These are phyloP conservation scores for Flaveria brownii DNA, from an alignment of 129 eudicot species.

Conservation along the genomic window DNA sequence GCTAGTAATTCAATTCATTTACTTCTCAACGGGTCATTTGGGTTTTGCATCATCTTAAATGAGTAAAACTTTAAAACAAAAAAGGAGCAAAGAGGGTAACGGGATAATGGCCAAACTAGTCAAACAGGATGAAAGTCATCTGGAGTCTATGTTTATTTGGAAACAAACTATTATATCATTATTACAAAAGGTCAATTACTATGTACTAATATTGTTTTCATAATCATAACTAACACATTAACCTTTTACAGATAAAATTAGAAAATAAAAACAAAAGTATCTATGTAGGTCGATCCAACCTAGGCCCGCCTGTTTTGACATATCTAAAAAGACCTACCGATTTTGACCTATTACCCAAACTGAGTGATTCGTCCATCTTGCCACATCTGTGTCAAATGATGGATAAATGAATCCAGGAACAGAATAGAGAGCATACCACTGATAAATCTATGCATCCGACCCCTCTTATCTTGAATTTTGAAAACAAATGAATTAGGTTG, in stretches of 20 bases:
- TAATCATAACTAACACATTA: background rate
- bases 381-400: background rate
- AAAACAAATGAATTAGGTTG: slow-evolving; percentile 60
- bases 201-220: background rate
- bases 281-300: background rate
- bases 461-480: slow-evolving; percentile 84
- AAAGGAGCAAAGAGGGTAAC: background rate
- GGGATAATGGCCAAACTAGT: background rate
- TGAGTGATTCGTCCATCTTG: background rate
- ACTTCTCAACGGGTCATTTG: background rate
- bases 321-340: background rate
- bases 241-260: background rate
- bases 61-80: background rate
- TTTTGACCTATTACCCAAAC: background rate
- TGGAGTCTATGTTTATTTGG: background rate
- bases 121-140: background rate
- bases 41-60: background rate
- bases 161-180: too few species aligned
- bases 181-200: background rate
- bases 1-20: background rate
- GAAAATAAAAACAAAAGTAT: background rate
- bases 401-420: slow-evolving; percentile 2
- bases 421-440: slow-evolving; percentile 56
- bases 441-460: slow-evolving; percentile 81
- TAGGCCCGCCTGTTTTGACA: background rate